Percentiles rank a stretch among this genome's conserved stretches.
Conservation (phyloP, 2,329 filamentous ascomycete genomes). For the Diaporthe ilicicola region DNA sequence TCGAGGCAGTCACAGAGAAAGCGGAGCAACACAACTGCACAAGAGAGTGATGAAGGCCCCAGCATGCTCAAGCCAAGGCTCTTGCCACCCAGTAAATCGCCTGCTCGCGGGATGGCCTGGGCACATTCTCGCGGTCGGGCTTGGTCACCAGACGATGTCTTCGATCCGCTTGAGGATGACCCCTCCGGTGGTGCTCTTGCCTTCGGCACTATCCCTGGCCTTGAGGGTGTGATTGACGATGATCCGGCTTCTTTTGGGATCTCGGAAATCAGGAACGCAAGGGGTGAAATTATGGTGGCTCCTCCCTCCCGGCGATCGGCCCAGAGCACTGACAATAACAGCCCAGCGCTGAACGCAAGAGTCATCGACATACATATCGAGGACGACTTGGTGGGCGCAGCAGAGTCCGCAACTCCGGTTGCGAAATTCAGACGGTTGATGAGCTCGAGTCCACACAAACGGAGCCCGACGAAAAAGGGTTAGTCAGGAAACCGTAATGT, state of each 20-base stretch:
- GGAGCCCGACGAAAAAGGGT: background rate
- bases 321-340: background rate
- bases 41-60: too few relatives aligned
- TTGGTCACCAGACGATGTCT: background rate
- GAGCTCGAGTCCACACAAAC: background rate
- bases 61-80: background rate
- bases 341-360: background rate
- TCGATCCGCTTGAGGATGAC: background rate
- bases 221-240: background rate
- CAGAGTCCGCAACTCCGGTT: background rate
- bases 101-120: background rate
- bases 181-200: background rate
- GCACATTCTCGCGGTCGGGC: background rate
- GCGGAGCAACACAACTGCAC: background rate
- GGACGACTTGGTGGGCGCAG: constrained; percentile 15
- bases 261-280: background rate
- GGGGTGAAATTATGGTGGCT: background rate
- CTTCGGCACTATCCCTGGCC: background rate
- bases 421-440: constrained; percentile 23
- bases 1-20: background rate
- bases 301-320: background rate
- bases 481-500: background rate
- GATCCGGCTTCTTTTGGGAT: constrained; percentile 4
- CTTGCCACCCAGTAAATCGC: background rate
- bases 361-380: constrained; percentile 17